phyloP scores from a whole-genome alignment of 192 early-diverging fungal species.

The Obelidium mucronatum region DNA sequence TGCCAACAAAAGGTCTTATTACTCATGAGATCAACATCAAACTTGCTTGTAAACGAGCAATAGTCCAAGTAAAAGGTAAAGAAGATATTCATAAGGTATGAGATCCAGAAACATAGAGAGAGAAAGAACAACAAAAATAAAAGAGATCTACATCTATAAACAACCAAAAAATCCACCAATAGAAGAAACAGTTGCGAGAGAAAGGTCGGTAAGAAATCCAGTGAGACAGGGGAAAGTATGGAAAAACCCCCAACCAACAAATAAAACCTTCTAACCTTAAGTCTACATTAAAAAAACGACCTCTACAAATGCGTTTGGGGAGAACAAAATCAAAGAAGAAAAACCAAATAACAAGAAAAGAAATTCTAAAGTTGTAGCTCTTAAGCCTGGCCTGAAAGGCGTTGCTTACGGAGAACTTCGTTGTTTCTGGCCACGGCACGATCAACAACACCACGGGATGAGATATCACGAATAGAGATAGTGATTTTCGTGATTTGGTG shows the following conservation, averaged over 20 bases:
- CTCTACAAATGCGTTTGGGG: too few relatives aligned
- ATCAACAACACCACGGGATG: slow-evolving; percentile 40
- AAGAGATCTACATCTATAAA: too few relatives aligned
- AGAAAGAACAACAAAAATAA: too few relatives aligned
- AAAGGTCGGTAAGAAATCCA: background rate
- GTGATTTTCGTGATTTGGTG: slow-evolving; percentile 36
- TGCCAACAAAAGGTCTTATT: too few relatives aligned
- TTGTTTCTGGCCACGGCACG: slow-evolving; percentile 45
- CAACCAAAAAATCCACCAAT: too few relatives aligned
- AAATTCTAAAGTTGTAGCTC: background rate
- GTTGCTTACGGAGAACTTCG: slow-evolving; percentile 33
- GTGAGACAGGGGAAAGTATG: background rate
- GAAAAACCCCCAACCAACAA: background rate
- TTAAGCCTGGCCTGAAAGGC: background rate
- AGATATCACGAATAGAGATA: slow-evolving; percentile 35
- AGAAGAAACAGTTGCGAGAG: too few relatives aligned
- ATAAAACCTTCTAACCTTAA: background rate
- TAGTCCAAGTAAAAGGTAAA: too few relatives aligned
- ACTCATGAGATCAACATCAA: too few relatives aligned
- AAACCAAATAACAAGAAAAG: background rate
- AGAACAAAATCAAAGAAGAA: background rate
- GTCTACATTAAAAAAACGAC: too few relatives aligned
- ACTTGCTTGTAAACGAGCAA: too few relatives aligned
- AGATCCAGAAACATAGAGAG: too few relatives aligned
- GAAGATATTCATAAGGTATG: too few relatives aligned